These are phyloP conservation scores for Talaromyces marneffei DNA, from an alignment of 2,329 filamentous ascomycete species.

Conservation along the genomic window DNA sequence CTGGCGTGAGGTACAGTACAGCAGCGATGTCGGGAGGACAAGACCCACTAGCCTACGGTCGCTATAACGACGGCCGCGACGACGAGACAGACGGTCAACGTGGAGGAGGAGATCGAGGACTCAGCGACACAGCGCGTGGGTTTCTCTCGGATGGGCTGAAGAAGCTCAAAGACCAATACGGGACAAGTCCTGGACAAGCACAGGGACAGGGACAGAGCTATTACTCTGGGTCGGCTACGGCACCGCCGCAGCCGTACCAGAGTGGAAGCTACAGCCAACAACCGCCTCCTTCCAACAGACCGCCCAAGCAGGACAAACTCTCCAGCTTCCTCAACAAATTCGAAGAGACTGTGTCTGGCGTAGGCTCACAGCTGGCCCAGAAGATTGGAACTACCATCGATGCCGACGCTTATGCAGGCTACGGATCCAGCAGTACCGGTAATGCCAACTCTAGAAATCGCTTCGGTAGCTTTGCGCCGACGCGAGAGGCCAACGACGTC, in stretches of 20 bases:
- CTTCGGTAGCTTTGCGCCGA: slow-evolving; percentile 63
- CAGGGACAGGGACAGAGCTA: slow-evolving; percentile 11
- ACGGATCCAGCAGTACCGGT: slow-evolving; percentile 29
- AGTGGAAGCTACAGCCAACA: slow-evolving; percentile 23
- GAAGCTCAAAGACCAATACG: slow-evolving; percentile 38
- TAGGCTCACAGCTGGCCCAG: slow-evolving; percentile 48
- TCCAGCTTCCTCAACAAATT: slow-evolving; percentile 52
- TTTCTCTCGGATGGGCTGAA: slow-evolving; percentile 49
- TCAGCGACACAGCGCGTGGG: slow-evolving; percentile 42
- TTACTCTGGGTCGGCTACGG: slow-evolving; percentile 1
- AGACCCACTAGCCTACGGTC: slow-evolving; percentile 52
- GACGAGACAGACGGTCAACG: slow-evolving; percentile 21
- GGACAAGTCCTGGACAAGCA: slow-evolving; percentile 20
- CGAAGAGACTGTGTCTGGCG: slow-evolving; percentile 47
- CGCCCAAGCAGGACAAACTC: slow-evolving; percentile 28
- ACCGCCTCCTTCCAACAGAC: slow-evolving; percentile 17
- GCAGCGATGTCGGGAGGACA: slow-evolving; percentile 38
- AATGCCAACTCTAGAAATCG: slow-evolving; percentile 42
- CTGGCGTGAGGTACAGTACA: not conserved
- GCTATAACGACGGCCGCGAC: slow-evolving; percentile 32
- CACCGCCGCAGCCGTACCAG: slow-evolving; percentile 18
- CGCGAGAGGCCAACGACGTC: slow-evolving; percentile 62
- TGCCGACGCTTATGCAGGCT: slow-evolving; percentile 44
- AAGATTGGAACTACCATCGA: slow-evolving; percentile 44
- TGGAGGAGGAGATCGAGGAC: slow-evolving; percentile 21